Percentiles rank a stretch among this genome's conserved stretches.
Evolutionary conservation across 176 grass and related monocot species (phyloP).

Genomic region (Aegilops longissima): DNA sequence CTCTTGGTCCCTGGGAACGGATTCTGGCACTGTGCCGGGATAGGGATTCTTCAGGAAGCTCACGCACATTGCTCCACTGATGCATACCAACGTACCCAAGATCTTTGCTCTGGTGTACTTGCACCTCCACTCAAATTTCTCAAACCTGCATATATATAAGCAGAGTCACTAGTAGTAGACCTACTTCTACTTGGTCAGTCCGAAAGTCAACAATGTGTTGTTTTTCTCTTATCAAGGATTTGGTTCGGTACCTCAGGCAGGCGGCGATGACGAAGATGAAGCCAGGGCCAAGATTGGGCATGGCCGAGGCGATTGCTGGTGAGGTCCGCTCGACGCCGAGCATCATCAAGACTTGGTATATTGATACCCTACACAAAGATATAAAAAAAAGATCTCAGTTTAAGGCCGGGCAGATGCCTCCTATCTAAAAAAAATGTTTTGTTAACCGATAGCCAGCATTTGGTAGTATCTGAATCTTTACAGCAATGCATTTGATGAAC

Average conservation of each 20-base stretch:
- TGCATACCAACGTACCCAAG: conserved; percentile 53
- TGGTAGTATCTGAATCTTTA: neutral
- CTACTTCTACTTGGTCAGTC: neutral
- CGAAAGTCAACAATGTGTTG: neutral
- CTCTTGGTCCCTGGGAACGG: neutral
- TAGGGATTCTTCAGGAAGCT: conserved; percentile 45
- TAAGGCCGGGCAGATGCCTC: no score
- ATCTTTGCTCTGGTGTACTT: conserved; percentile 52
- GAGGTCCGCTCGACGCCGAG: conserved; percentile 44
- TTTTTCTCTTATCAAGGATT: neutral
- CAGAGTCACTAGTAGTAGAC: neutral
- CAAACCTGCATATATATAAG: conserved; percentile 18
- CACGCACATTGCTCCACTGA: conserved; percentile 49
- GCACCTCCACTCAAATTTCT: conserved; percentile 52
- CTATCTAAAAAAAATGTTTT: no score
- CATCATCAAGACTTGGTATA: conserved; percentile 57
- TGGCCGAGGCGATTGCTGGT: conserved; percentile 47
- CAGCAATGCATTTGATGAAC: neutral
- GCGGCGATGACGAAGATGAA: conserved; percentile 60
- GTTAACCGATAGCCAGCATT: neutral
- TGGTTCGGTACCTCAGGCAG: conserved; percentile 34
- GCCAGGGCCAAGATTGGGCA: conserved; percentile 58
- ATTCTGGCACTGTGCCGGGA: neutral
- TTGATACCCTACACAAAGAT: conserved; percentile 20
- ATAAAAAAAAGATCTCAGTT: no score